A percentile compares a stretch with the other conserved stretches of the same genome.
Evolutionary conservation across 169 alveolate genomes (phyloP).

Genomic region (Cryptosporidium canis): DNA sequence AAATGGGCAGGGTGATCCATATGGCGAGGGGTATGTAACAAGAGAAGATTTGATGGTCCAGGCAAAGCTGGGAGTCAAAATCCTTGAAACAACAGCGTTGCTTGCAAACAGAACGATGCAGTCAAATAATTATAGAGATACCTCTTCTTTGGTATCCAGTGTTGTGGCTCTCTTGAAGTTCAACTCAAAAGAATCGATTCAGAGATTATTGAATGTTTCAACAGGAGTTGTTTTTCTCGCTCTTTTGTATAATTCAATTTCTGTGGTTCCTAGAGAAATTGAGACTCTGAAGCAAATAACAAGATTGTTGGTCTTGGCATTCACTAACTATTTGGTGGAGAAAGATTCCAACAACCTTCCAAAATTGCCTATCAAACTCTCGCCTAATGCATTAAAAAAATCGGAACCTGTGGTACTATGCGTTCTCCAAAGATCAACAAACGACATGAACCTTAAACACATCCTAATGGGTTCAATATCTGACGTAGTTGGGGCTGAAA

Average conservation of each 20-base stretch:
- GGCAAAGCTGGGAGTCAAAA: slow-evolving; percentile 40
- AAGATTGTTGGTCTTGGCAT: slow-evolving; percentile 20
- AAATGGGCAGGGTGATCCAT: neutral
- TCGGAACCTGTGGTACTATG: slow-evolving; percentile 70
- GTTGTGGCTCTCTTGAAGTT: neutral
- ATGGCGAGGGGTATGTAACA: slow-evolving; percentile 16
- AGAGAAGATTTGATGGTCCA: slow-evolving; percentile 28
- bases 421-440: slow-evolving; percentile 64
- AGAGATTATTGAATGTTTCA: slow-evolving; percentile 21
- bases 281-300: slow-evolving; percentile 22
- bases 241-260: slow-evolving; percentile 53
- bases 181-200: neutral
- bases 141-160: slow-evolving; percentile 7
- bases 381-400: slow-evolving; percentile 41
- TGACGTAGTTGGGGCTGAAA: slow-evolving; percentile 43
- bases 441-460: neutral
- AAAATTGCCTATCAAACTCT: neutral
- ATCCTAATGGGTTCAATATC: slow-evolving; percentile 45
- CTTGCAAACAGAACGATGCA: slow-evolving; percentile 61
- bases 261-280: slow-evolving; percentile 10
- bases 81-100: slow-evolving; percentile 55
- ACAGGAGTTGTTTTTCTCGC: slow-evolving; percentile 62
- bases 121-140: slow-evolving; percentile 42
- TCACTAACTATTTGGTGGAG: slow-evolving; percentile 47
- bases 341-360: neutral